Evolutionary conservation across 306 rosid genomes (phyloP).

Genomic region (Crataegus laevigata): DNA sequence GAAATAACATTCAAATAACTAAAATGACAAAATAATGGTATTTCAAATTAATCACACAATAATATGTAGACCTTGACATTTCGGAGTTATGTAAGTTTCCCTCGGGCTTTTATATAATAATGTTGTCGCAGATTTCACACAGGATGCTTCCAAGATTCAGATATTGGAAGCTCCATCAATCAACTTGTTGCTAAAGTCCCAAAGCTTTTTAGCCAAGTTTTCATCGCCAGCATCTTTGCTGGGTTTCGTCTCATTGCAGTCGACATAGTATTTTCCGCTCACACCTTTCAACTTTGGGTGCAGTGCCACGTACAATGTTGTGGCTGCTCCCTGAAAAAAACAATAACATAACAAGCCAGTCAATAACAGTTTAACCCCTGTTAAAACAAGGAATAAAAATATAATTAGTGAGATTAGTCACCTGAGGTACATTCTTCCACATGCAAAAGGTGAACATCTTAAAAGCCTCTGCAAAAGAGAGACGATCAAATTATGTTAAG

Average conservation of each 20-base stretch:
- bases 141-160: background rate
- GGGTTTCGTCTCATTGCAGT: conserved; percentile 66
- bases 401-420: conserved; percentile 7
- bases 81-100: background rate
- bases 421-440: conserved; percentile 90
- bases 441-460: conserved; percentile 56
- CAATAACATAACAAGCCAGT: background rate
- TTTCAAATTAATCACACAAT: no score
- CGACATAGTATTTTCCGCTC: conserved; percentile 61
- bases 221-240: conserved; percentile 46
- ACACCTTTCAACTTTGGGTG: conserved; percentile 71
- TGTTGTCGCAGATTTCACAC: background rate
- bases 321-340: conserved; percentile 65
- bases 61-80: no score
- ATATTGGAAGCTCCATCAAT: conserved; percentile 33
- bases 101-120: no score
- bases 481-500: background rate
- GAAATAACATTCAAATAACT: background rate
- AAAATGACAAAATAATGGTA: background rate
- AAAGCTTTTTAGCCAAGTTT: conserved; percentile 43
- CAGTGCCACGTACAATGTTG: conserved; percentile 77
- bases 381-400: background rate
- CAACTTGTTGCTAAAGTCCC: conserved; percentile 79
- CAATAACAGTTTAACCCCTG: background rate
- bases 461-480: conserved; percentile 33